A percentile compares a stretch with the other conserved stretches of the same genome.
phyloP scores from a whole-genome alignment of 768 basidiomycete species.

The Panaeolus cyanescens region DNA sequence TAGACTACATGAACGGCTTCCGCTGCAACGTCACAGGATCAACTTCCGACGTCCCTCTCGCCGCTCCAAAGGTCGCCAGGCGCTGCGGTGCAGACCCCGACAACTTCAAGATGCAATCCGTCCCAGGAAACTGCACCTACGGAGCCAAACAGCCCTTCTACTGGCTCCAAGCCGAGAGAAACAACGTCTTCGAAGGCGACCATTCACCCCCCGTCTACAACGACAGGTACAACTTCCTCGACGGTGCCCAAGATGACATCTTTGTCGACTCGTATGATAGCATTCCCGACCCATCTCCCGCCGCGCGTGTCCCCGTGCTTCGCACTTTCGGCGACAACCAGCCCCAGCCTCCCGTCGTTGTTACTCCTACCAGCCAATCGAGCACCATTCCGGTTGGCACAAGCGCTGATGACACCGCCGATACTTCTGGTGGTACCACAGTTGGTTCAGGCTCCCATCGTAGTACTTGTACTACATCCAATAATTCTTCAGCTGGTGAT shows the following conservation, averaged over 20 bases:
- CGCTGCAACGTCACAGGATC: constrained; percentile 61
- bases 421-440: not conserved
- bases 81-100: constrained; percentile 64
- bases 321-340: constrained; percentile 17
- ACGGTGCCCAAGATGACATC: constrained; percentile 76
- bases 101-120: constrained; percentile 41
- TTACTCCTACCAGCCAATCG: not conserved
- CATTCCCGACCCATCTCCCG: constrained; percentile 46
- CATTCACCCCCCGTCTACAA: constrained; percentile 68
- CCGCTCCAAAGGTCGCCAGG: constrained; percentile 57
- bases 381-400: not conserved
- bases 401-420: not conserved
- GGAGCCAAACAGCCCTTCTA: constrained; percentile 73
- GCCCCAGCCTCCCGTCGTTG: not conserved
- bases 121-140: constrained; percentile 68
- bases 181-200: constrained; percentile 70
- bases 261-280: constrained; percentile 58
- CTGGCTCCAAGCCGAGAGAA: constrained; percentile 64
- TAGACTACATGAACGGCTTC: constrained; percentile 75
- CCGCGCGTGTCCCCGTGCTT: constrained; percentile 35
- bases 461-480: not conserved
- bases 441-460: not conserved
- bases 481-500: not conserved
- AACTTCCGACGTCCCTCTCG: constrained; percentile 52
- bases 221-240: constrained; percentile 66